These are phyloP conservation scores for Trametes sanguinea DNA, from an alignment of 768 basidiomycete species.

Conservation along the genomic window DNA sequence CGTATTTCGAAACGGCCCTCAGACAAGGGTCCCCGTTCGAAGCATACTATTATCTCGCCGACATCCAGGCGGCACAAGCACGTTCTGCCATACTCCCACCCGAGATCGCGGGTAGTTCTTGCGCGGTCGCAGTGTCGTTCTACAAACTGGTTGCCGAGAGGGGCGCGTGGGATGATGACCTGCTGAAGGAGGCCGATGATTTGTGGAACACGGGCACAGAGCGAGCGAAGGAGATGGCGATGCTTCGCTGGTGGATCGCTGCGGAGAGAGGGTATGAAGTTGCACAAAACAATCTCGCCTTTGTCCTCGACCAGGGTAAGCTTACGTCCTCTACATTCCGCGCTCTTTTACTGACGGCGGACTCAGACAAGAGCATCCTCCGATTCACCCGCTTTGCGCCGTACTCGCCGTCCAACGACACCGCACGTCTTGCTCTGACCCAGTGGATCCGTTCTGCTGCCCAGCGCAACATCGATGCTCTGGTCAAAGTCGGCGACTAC, in stretches of 20 bases:
- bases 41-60: constrained; percentile 90
- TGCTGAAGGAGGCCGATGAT: constrained; percentile 77
- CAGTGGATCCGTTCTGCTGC: constrained; percentile 95
- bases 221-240: constrained; percentile 76
- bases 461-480: constrained; percentile 93
- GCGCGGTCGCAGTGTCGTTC: constrained; percentile 89
- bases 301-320: constrained; percentile 87
- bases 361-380: constrained; percentile 68
- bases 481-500: constrained; percentile 98
- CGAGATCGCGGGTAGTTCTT: constrained; percentile 67
- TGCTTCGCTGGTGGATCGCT: constrained; percentile 94
- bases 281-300: constrained; percentile 95
- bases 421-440: constrained; percentile 80
- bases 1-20: constrained; percentile 83
- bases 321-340: neutral
- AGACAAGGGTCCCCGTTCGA: constrained; percentile 91
- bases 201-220: constrained; percentile 72
- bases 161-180: constrained; percentile 83
- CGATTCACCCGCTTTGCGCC: constrained; percentile 69
- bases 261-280: constrained; percentile 91
- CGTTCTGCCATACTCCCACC: constrained; percentile 44
- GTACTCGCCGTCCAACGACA: constrained; percentile 75
- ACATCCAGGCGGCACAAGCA: constrained; percentile 68
- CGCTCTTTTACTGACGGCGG: constrained; percentile 31
- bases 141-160: constrained; percentile 92